A percentile compares a stretch with the other conserved stretches of the same genome.
These are phyloP conservation scores for Cruciata laevipes DNA, from an alignment of 257 asterid species.

Conservation along the genomic window DNA sequence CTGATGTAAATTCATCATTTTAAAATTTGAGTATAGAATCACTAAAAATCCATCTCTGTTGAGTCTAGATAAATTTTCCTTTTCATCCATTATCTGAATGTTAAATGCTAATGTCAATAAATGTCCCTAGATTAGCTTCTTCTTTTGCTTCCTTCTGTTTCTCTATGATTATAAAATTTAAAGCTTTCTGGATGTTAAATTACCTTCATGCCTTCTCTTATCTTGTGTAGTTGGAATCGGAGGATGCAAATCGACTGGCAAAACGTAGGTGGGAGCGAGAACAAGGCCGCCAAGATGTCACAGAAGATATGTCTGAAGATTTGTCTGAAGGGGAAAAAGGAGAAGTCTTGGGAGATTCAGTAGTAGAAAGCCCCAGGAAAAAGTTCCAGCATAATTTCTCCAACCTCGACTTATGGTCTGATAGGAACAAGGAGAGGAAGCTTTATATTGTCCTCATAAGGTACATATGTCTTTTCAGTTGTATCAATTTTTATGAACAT, in stretches of 20 bases:
- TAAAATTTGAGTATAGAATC: neutral
- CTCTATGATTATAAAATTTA: neutral
- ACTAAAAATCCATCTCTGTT: neutral
- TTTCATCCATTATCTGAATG: neutral
- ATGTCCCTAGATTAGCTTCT: neutral
- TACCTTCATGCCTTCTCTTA: slow-evolving; percentile 5
- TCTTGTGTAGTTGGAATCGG: slow-evolving; percentile 55
- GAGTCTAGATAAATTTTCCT: too few relatives aligned
- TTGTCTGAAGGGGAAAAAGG: slow-evolving; percentile 77
- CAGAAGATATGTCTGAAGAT: slow-evolving; percentile 77
- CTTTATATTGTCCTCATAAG: slow-evolving; percentile 67
- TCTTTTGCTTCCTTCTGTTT: neutral
- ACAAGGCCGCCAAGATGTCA: slow-evolving; percentile 65
- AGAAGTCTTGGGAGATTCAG: slow-evolving; percentile 47
- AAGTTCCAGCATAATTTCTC: slow-evolving; percentile 43
- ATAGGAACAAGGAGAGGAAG: slow-evolving; percentile 55
- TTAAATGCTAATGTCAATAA: neutral
- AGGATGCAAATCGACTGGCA: slow-evolving; percentile 45
- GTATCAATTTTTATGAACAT: neutral
- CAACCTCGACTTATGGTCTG: slow-evolving; percentile 58
- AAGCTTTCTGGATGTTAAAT: neutral
- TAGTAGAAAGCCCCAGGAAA: slow-evolving; percentile 46
- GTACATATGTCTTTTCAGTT: slow-evolving; percentile 19
- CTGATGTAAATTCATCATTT: too few relatives aligned
- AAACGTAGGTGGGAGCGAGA: slow-evolving; percentile 61